A percentile compares a stretch with the other conserved stretches of the same genome.
Conservation (phyloP, 2,329 filamentous ascomycete genomes). For the Chaetomium olivaceum region DNA sequence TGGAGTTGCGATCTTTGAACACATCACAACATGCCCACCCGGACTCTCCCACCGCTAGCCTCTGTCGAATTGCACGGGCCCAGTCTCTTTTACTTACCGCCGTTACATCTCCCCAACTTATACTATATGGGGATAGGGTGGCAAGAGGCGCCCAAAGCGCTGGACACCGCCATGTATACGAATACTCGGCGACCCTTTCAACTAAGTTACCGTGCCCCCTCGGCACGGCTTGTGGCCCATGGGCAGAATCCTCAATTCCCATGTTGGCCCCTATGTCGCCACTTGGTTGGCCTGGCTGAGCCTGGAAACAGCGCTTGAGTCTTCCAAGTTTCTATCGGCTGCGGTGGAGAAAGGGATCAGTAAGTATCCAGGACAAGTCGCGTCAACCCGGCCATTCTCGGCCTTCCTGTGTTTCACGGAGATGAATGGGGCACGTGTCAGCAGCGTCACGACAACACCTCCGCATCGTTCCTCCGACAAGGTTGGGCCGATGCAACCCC, state of each 20-base stretch:
- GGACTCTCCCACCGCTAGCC: not conserved
- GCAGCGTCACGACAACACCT: slow-evolving; percentile 8
- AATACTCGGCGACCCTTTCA: slow-evolving; percentile 20
- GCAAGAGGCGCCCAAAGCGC: slow-evolving; percentile 31
- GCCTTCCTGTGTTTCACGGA: slow-evolving; percentile 27
- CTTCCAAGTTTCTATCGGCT: slow-evolving; percentile 8
- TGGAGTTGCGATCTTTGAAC: not conserved
- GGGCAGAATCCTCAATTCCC: slow-evolving; percentile 10
- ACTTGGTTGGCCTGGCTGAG: slow-evolving; percentile 1
- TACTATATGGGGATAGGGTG: not conserved
- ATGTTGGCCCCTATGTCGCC: slow-evolving; percentile 17
- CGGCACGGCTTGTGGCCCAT: slow-evolving; percentile 10
- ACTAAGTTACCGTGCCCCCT: slow-evolving; percentile 22
- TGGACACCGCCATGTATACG: slow-evolving; percentile 26
- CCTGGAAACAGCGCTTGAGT: slow-evolving; percentile 15
- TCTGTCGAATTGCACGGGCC: not conserved
- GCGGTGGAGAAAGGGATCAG: slow-evolving; percentile 19
- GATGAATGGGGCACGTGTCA: slow-evolving; percentile 21
- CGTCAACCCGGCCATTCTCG: slow-evolving; percentile 20
- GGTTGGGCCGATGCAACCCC: not conserved
- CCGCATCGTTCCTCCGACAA: not conserved
- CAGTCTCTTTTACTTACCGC: slow-evolving; percentile 21
- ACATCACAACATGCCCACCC: not conserved
- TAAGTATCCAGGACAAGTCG: slow-evolving; percentile 7
- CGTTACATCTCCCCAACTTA: slow-evolving; percentile 25